Evolutionary conservation across 345 rosid species (phyloP).

Genomic region (Microthlaspi erraticum): DNA sequence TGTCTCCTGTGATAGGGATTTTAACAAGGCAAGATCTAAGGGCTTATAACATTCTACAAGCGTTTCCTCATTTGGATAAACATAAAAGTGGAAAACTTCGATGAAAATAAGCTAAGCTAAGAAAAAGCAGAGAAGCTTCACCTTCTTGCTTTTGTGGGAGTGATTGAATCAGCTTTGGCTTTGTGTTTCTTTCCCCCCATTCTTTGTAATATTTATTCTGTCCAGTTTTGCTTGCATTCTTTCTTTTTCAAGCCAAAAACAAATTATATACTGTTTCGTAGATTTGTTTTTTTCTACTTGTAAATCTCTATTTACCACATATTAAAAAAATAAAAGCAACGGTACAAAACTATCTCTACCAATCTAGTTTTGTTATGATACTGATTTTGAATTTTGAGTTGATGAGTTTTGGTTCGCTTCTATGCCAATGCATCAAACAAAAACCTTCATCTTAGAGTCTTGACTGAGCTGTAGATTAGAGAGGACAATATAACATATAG

Average conservation of each 20-base stretch:
- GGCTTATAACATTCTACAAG: slow-evolving; percentile 67
- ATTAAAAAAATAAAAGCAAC: slow-evolving; percentile 11
- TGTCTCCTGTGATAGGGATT: slow-evolving; percentile 72
- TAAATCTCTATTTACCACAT: slow-evolving; percentile 27
- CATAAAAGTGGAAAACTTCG: slow-evolving; percentile 47
- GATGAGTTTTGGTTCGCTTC: too few species aligned
- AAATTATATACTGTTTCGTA: slow-evolving; percentile 2
- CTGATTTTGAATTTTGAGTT: too few species aligned
- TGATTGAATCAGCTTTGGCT: slow-evolving; percentile 17
- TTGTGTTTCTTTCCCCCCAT: slow-evolving; percentile 25
- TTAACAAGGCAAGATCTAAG: slow-evolving; percentile 86
- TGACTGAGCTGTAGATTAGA: too few species aligned
- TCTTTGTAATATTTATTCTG: slow-evolving; percentile 28
- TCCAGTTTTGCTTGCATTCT: slow-evolving; percentile 44
- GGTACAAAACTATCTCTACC: slow-evolving; percentile 14
- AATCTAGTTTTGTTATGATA: too few species aligned
- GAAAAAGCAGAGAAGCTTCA: slow-evolving; percentile 23
- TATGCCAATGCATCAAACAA: too few species aligned
- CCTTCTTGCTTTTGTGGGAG: slow-evolving; percentile 6
- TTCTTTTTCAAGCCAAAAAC: slow-evolving; percentile 26
- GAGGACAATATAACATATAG: too few species aligned
- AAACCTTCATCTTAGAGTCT: too few species aligned
- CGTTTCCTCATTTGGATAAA: slow-evolving; percentile 71
- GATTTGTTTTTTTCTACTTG: slow-evolving; percentile 34
- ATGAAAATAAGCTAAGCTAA: slow-evolving; percentile 1